These are phyloP conservation scores for Phoma herbarum DNA, from an alignment of 2,329 filamentous ascomycete genomes.

Conservation along the genomic window DNA sequence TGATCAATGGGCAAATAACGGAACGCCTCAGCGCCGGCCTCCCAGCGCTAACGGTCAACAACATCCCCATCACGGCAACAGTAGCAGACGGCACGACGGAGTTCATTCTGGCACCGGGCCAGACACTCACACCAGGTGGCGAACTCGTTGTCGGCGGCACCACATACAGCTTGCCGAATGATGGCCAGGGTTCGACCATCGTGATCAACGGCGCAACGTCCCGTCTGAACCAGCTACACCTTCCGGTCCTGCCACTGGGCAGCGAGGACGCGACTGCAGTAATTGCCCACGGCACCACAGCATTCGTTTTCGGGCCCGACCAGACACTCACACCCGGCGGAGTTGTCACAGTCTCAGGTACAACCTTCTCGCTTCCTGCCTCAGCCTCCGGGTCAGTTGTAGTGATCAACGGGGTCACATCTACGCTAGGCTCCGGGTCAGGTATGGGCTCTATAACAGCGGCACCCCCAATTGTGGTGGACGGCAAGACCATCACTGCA, in stretches of 20 bases:
- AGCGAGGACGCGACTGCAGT: slow-evolving; percentile 24
- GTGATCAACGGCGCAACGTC: slow-evolving; percentile 42
- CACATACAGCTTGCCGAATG: slow-evolving; percentile 33
- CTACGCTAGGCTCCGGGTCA: slow-evolving; percentile 26
- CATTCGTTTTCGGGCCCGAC: slow-evolving; percentile 34
- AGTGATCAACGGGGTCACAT: slow-evolving; percentile 40
- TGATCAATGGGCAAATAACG: slow-evolving; percentile 35
- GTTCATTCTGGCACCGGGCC: slow-evolving; percentile 30
- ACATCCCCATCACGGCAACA: slow-evolving; percentile 17
- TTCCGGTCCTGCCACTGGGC: slow-evolving; percentile 27
- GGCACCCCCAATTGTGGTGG: slow-evolving; percentile 37
- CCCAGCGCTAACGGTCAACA: slow-evolving; percentile 23
- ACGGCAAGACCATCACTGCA: slow-evolving; percentile 38
- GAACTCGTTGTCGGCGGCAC: slow-evolving; percentile 30
- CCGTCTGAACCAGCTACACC: slow-evolving; percentile 24
- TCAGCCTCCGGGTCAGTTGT: slow-evolving; percentile 37
- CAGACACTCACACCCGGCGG: slow-evolving; percentile 42
- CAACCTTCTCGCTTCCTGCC: slow-evolving; percentile 38
- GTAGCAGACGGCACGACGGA: slow-evolving; percentile 27
- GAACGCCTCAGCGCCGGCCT: slow-evolving; percentile 26
- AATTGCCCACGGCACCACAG: slow-evolving; percentile 34
- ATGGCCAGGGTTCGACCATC: slow-evolving; percentile 30
- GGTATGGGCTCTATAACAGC: slow-evolving; percentile 25
- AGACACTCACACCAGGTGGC: slow-evolving; percentile 34
- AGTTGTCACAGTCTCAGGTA: slow-evolving; percentile 39